phyloP scores from a whole-genome alignment of 805 yeast species.

The Priceomyces haplophilus region DNA sequence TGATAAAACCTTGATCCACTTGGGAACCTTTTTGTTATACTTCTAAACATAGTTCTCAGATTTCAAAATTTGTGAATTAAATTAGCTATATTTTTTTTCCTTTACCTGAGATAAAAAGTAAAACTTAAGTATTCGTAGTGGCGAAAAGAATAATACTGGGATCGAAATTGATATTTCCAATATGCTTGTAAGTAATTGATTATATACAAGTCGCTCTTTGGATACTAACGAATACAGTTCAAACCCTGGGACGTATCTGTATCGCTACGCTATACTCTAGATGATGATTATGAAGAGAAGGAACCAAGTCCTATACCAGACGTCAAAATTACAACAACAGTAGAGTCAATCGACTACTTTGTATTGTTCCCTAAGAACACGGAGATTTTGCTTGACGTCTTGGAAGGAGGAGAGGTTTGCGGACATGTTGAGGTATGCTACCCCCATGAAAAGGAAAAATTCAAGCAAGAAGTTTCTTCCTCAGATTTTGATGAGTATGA shows the following conservation, averaged over 20 bases:
- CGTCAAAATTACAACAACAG: conserved; percentile 17
- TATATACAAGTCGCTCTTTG: background rate
- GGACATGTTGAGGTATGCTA: conserved; percentile 12
- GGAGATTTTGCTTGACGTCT: conserved; percentile 15
- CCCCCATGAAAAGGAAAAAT: conserved; percentile 9
- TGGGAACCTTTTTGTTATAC: background rate
- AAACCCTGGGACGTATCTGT: conserved; percentile 50
- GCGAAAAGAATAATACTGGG: background rate
- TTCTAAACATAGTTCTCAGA: background rate
- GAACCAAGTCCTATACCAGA: conserved; percentile 27
- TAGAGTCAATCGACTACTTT: conserved; percentile 16
- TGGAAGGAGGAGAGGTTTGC: conserved; percentile 9
- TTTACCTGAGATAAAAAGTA: background rate
- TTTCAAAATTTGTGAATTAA: too few species aligned
- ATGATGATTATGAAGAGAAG: conserved; percentile 34
- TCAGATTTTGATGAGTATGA: conserved; percentile 47
- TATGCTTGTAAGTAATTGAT: conserved; percentile 21
- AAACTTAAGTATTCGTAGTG: conserved; percentile 1
- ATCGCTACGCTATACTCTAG: conserved; percentile 51
- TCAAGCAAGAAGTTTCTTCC: conserved; percentile 11
- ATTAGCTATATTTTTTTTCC: background rate
- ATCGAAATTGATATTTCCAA: background rate
- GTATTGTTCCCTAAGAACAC: conserved; percentile 30
- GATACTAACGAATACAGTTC: conserved; percentile 26
- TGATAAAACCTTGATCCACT: conserved; percentile 23